Percentiles rank a stretch among this genome's conserved stretches.
Conservation (phyloP, 768 basidiomycete species). For the Russula vinacea region DNA sequence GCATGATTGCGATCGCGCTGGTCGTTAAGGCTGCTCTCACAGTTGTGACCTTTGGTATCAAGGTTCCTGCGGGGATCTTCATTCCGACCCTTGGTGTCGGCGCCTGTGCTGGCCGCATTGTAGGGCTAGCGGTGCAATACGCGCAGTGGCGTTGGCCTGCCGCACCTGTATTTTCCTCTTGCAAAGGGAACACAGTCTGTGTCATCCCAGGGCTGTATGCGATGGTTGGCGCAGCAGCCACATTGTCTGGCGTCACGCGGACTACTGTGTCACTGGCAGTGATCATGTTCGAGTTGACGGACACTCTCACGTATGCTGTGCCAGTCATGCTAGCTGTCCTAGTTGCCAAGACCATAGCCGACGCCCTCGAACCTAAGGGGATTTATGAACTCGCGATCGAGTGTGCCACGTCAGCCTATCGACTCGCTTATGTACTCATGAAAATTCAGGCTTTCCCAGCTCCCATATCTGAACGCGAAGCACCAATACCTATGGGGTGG, state of each 20-base stretch:
- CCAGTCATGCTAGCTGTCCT: constrained; percentile 87
- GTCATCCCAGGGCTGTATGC: constrained; percentile 89
- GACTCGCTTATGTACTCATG: constrained; percentile 4
- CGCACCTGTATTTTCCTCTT: constrained; percentile 58
- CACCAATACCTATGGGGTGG: constrained; percentile 85
- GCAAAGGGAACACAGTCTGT: constrained; percentile 65
- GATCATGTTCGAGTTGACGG: constrained; percentile 94
- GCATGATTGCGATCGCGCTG: constrained; percentile 69
- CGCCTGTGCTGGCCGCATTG: constrained; percentile 85
- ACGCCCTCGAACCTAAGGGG: constrained; percentile 85
- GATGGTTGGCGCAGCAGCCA: constrained; percentile 94
- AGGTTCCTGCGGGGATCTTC: constrained; percentile 91
- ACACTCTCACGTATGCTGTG: constrained; percentile 87
- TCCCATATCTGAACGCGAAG: constrained; percentile 92
- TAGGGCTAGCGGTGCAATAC: constrained; percentile 80
- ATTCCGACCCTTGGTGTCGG: constrained; percentile 94
- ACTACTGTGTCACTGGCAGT: constrained; percentile 93
- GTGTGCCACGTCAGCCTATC: constrained; percentile 35
- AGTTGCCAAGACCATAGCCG: constrained; percentile 87
- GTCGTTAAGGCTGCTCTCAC: constrained; percentile 78
- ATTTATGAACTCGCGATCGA: constrained; percentile 98
- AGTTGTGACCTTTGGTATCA: constrained; percentile 90
- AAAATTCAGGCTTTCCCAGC: constrained; percentile 58
- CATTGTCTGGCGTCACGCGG: constrained; percentile 92
- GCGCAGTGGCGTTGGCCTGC: constrained; percentile 62